phyloP scores from a whole-genome alignment of 768 basidiomycete species.

The Tulasnella sp. region DNA sequence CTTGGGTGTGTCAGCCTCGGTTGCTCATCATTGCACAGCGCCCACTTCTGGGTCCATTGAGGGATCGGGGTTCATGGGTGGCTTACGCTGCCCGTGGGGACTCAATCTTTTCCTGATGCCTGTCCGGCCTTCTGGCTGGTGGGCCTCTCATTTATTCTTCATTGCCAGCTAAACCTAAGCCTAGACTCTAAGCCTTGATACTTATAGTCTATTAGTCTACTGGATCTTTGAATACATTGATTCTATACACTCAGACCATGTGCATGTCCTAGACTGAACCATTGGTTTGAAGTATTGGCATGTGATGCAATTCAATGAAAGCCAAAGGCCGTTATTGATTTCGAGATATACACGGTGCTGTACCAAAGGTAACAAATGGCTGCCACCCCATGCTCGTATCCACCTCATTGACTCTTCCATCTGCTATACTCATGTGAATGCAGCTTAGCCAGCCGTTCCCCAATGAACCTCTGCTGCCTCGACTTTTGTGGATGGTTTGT shows the following conservation, averaged over 20 bases:
- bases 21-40: conserved; percentile 11
- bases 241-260: too few relatives aligned
- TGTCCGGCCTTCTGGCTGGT: conserved; percentile 17
- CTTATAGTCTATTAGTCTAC: too few relatives aligned
- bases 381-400: not conserved
- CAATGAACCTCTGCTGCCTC: conserved; percentile 1
- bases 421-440: not conserved
- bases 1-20: conserved; percentile 10
- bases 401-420: not conserved
- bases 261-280: too few relatives aligned
- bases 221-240: too few relatives aligned
- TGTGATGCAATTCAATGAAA: too few relatives aligned
- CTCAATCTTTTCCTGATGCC: conserved; percentile 17
- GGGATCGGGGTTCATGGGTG: conserved; percentile 5
- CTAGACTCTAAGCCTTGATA: conserved; percentile 1
- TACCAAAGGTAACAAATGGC: too few relatives aligned
- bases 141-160: conserved; percentile 3
- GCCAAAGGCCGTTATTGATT: too few relatives aligned
- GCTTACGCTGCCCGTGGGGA: conserved; percentile 10
- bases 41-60: conserved; percentile 7
- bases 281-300: too few relatives aligned
- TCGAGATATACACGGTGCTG: too few relatives aligned
- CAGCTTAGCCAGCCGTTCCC: not conserved
- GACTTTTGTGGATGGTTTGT: not conserved
- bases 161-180: conserved; percentile 8